Percentiles rank a stretch among this genome's conserved stretches.
Conservation (phyloP, 306 rosid species). For the Cicer bijugum region DNA sequence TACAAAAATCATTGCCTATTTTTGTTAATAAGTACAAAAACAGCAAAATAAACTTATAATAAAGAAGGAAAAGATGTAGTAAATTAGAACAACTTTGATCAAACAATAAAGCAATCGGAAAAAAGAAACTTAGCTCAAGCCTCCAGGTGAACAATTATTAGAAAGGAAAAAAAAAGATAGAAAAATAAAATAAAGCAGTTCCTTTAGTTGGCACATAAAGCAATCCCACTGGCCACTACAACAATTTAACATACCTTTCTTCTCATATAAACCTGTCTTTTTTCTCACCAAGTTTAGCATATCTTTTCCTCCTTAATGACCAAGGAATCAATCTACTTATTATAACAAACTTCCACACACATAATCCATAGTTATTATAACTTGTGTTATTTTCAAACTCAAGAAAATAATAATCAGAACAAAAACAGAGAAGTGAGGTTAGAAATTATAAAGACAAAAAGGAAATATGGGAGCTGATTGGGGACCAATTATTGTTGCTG, state of each 20-base stretch:
- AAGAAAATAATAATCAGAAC: background rate
- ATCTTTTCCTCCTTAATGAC: slow-evolving; percentile 70
- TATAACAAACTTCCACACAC: slow-evolving; percentile 39
- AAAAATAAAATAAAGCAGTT: slow-evolving; percentile 31
- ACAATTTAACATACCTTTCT: slow-evolving; percentile 71
- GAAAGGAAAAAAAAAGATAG: background rate
- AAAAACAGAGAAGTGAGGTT: background rate
- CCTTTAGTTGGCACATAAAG: slow-evolving; percentile 58
- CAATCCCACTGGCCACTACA: slow-evolving; percentile 55
- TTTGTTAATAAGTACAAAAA: too few species aligned
- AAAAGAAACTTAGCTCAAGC: slow-evolving; percentile 24
- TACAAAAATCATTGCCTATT: too few species aligned
- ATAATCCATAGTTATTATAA: slow-evolving; percentile 28
- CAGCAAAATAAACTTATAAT: too few species aligned
- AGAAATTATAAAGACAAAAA: background rate
- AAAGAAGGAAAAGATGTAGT: too few species aligned
- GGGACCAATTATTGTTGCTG: slow-evolving; percentile 89
- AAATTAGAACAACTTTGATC: slow-evolving; percentile 54
- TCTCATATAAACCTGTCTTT: slow-evolving; percentile 57
- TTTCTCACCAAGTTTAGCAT: slow-evolving; percentile 75
- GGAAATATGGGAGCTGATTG: slow-evolving; percentile 76
- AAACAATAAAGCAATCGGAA: slow-evolving; percentile 48
- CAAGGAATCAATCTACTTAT: slow-evolving; percentile 64
- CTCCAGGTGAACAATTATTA: slow-evolving; percentile 45
- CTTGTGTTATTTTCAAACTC: slow-evolving; percentile 14